A percentile compares a stretch with the other conserved stretches of the same genome.
phyloP scores from a whole-genome alignment of 345 rosid genomes.

The Eucalyptus regnans region DNA sequence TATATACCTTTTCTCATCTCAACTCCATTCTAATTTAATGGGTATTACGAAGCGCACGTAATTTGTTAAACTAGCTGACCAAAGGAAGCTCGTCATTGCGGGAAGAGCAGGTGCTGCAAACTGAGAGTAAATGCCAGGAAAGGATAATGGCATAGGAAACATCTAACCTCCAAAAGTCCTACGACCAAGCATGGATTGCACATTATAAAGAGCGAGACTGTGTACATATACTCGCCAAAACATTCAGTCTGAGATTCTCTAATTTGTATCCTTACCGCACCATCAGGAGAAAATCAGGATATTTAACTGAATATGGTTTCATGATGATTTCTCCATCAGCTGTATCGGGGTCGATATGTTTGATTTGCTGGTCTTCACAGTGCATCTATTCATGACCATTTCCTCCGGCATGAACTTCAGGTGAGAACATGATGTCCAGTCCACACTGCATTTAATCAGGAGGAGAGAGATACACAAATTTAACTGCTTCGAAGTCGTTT shows the following conservation, averaged over 20 bases:
- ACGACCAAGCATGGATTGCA: background rate
- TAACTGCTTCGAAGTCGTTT: background rate
- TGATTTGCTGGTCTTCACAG: conserved; percentile 82
- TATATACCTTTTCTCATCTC: too few relatives aligned
- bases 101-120: background rate
- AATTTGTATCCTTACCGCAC: fast-evolving
- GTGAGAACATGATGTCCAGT: conserved; percentile 92
- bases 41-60: background rate
- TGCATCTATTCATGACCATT: conserved; percentile 91
- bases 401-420: conserved; percentile 95
- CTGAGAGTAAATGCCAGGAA: background rate
- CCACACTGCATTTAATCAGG: conserved; percentile 40
- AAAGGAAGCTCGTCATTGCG: background rate
- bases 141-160: background rate
- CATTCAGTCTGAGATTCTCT: background rate
- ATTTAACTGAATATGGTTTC: background rate
- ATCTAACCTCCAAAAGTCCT: background rate
- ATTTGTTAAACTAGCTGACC: background rate
- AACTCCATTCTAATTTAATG: too few relatives aligned
- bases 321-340: conserved; percentile 72
- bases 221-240: background rate
- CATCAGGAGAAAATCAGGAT: background rate
- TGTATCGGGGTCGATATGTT: conserved; percentile 64
- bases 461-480: background rate
- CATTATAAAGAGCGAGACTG: background rate